Conservation (phyloP, 768 basidiomycete genomes). For the Cantharellus anzutake region DNA sequence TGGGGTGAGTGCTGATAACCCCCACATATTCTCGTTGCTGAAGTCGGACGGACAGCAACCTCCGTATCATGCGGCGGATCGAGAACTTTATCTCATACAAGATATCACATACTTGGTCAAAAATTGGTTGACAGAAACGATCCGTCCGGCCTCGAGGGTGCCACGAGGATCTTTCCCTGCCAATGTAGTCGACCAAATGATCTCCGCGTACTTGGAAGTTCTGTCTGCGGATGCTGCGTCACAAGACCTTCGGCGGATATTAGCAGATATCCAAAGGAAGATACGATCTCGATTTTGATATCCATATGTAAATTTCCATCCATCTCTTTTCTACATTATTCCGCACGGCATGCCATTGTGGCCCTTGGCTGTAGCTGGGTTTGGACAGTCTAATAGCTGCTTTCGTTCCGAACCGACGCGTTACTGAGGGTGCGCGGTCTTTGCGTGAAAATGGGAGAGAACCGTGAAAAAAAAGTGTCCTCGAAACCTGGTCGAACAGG, state of each 20-base stretch:
- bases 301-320: too few relatives aligned
- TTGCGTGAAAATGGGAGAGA: too few relatives aligned
- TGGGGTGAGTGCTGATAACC: conserved; percentile 33
- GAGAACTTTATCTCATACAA: conserved; percentile 59
- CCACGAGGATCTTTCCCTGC: conserved; percentile 55
- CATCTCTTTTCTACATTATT: too few relatives aligned
- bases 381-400: too few relatives aligned
- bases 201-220: conserved; percentile 58
- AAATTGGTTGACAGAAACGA: conserved; percentile 68
- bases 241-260: conserved; percentile 2
- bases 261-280: conserved; percentile 7
- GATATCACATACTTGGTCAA: conserved; percentile 64
- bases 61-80: conserved; percentile 48
- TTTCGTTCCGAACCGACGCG: too few relatives aligned
- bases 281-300: conserved; percentile 6
- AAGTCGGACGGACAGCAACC: conserved; percentile 18
- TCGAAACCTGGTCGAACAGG: too few relatives aligned
- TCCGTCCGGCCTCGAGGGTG: conserved; percentile 45
- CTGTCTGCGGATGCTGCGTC: conserved; percentile 17
- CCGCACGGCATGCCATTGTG: too few relatives aligned
- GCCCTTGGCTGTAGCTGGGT: too few relatives aligned
- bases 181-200: conserved; percentile 49
- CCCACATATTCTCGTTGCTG: conserved; percentile 4
- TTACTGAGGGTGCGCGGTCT: too few relatives aligned
- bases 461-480: too few relatives aligned